Percentiles rank a stretch among this genome's conserved stretches.
Conservation (phyloP, 306 rosid genomes). For the Alnus rubra region DNA sequence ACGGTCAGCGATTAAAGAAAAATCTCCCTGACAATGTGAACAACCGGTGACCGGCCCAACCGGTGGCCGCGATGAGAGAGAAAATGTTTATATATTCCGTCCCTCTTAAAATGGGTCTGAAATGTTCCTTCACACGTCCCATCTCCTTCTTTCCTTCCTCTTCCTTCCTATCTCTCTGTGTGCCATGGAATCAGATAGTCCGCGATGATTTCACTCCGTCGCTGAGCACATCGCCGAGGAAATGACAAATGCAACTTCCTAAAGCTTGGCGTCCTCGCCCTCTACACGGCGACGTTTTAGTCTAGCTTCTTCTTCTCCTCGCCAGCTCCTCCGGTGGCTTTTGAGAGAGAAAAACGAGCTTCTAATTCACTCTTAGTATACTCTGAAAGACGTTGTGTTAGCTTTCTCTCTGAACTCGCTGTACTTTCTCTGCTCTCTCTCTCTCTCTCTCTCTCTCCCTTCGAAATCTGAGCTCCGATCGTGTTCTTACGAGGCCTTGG, state of each 20-base stretch:
- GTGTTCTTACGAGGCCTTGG: slow-evolving; percentile 20
- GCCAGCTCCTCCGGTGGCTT: slow-evolving; percentile 28
- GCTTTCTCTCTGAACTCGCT: slow-evolving; percentile 8
- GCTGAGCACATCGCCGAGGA: slow-evolving; percentile 24
- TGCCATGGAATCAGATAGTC: slow-evolving; percentile 35
- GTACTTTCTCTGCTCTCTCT: not conserved
- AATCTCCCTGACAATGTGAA: slow-evolving; percentile 35
- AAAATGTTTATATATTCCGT: slow-evolving; percentile 66
- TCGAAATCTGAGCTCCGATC: slow-evolving; percentile 31
- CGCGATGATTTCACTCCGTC: slow-evolving; percentile 39
- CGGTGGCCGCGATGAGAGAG: slow-evolving; percentile 49
- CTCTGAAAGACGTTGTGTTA: not conserved
- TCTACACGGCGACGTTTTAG: slow-evolving; percentile 18
- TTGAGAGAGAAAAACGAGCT: slow-evolving; percentile 7
- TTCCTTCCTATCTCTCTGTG: slow-evolving; percentile 11
- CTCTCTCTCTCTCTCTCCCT: not conserved
- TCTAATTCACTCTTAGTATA: slow-evolving; percentile 13
- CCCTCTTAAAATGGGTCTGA: slow-evolving; percentile 49
- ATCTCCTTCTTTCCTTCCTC: slow-evolving; percentile 29
- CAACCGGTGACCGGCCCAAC: slow-evolving; percentile 59
- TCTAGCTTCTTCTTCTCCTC: slow-evolving; percentile 8
- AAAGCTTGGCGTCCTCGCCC: slow-evolving; percentile 4
- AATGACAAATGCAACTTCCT: slow-evolving; percentile 33
- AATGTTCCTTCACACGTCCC: slow-evolving; percentile 56
- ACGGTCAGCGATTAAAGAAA: slow-evolving; percentile 1